These are phyloP conservation scores for Pontederia crassipes DNA, from an alignment of 176 grass and related monocot species.

Conservation along the genomic window DNA sequence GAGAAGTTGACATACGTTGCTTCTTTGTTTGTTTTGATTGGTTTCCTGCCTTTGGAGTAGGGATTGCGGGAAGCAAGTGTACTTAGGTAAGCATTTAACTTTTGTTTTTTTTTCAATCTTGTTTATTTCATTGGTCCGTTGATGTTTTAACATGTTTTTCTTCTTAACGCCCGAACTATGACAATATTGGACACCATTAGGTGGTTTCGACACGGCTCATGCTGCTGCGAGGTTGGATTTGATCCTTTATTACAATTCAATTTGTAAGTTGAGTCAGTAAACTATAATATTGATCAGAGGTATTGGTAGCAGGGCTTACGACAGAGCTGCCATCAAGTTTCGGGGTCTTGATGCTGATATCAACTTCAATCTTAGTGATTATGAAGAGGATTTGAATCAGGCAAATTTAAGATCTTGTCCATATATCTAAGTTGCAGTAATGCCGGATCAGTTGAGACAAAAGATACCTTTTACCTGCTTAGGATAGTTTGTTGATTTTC, in stretches of 20 bases:
- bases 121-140: background rate
- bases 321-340: constrained; percentile 95
- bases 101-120: background rate
- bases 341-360: constrained; percentile 85
- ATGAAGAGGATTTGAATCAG: constrained; percentile 93
- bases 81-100: constrained; percentile 50
- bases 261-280: background rate
- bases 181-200: constrained; percentile 27
- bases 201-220: constrained; percentile 96
- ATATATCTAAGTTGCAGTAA: background rate
- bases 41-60: constrained; percentile 17
- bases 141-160: background rate
- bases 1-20: background rate
- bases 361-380: constrained; percentile 86
- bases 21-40: constrained; percentile 2
- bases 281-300: background rate
- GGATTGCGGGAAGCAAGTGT: constrained; percentile 98
- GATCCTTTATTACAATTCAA: background rate
- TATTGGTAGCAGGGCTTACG: constrained; percentile 54
- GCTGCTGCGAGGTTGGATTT: constrained; percentile 58
- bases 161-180: background rate
- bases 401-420: constrained; percentile 6
- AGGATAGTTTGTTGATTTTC: constrained; percentile 1
- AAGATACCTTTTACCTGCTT: background rate
- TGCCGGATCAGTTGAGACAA: background rate